Base-by-base conservation (phyloP, 805 yeast species). In the Candida glaebosa region DNA sequence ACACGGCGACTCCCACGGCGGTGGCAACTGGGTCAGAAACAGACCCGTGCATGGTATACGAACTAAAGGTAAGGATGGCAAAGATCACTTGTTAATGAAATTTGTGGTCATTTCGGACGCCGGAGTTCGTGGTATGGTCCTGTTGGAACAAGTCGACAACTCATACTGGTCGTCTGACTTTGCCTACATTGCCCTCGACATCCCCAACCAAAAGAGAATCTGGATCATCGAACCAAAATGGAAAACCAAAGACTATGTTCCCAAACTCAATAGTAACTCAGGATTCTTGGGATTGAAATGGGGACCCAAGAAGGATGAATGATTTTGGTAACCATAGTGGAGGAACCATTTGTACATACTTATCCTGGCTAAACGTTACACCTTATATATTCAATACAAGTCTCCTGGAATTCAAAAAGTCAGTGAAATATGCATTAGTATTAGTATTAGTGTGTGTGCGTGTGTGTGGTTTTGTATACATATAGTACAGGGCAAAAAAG, bases 221-320 rank as follows among this genome's bases (percentile, higher is more conserved):
- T 88, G 82, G 58, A 57, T 89, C 18, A 75, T 87, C 40, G 79
- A 77, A 44, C 90, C 93, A 12, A 71, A 69, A 51, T 60, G 62
- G 60, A 52, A 61, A 51, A 39, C 79, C 64, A 63, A 69, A 37
- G 69, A 56, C 57, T 75, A 52, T 63, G 69, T 52, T 44, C 79
- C 57, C 40, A 68, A 57, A 18, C 38, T 52, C 19, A 44, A 46
- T 39, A 67, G 73, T 18, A 68, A 66, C 15, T 54, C 67, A 3
- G 90, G 91, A 1, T 84, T 87, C 55, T 67, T 87, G 45, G 95
- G 96, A 22, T 81, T 87, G 38, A 81, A 78, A 53, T 88, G 96
- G 96, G 96, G 96, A 1, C 86, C 90, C 31, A 81, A 76, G 58
- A 78, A 77, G 48, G 79, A 78, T 42, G 50, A 52, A 33, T 31